Evolutionary conservation across 306 rosid species (phyloP), one percentile per base, ranked within the genome.

Genomic region (Vigna hirtella): DNA sequence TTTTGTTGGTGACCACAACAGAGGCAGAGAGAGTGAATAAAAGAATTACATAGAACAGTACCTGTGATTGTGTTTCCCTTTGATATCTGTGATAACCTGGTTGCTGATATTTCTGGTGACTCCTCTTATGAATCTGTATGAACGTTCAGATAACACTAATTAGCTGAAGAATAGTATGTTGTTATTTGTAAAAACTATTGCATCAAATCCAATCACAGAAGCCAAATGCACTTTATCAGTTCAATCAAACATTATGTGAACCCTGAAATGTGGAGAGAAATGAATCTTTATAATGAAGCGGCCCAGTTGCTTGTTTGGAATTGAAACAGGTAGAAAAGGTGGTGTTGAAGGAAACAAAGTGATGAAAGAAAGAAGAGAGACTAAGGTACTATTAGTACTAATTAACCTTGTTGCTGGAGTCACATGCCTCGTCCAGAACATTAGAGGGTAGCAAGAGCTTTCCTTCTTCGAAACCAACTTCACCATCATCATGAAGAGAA

Each of bases 401-500:
- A 26, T 11, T 70, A 26, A 88, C 91, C 90, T 89, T 42, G 45
- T 9, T 40, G 47, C 2, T 83, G 32, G 67, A 73, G 63, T 79
- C 71, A 48, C 83, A 55, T 66, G 86, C 86, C 59, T 89, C 87
- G 12, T 82, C 63, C 1, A 87, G 77, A 85, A 88, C 90, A 66
- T 86, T 85, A 40, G 87, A 78, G 28, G 97, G 93, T 77, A 93
- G 85, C 80, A 90, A 86, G 10, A 66, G 59, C 88, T 83, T 81
- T 83, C 91, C 92, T 61, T 90, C 97, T 67, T 88, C 89, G 38
- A 88, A 83, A 62, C 77, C 77, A 82, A 88, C 70, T 64, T 86
- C 87, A 38, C 17, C 81, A 30, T 57, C 82, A 26, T 87, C 86
- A 47, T 78, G 79, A 79, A 70, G 10, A 90, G 85, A 86, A 73